Percentiles rank a stretch among this genome's conserved stretches.
phyloP scores from a whole-genome alignment of 2,329 filamentous ascomycete species.

The Dactylonectria macrodidyma region DNA sequence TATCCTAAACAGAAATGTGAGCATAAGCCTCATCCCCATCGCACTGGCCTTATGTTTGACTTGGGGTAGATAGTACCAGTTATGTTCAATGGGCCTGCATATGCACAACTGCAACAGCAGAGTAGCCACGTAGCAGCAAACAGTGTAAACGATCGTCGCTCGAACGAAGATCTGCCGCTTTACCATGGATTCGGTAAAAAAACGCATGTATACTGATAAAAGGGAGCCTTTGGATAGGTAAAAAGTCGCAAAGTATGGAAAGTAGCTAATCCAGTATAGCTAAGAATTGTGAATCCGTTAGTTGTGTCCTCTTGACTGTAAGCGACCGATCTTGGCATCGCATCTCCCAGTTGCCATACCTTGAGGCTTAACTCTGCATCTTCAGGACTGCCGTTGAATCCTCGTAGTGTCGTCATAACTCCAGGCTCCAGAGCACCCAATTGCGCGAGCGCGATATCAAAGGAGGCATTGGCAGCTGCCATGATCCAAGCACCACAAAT shows the following conservation, averaged over 20 bases:
- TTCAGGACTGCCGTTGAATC: not conserved
- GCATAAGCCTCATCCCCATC: not conserved
- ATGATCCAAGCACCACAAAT: slow-evolving; percentile 29
- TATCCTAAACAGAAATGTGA: not conserved
- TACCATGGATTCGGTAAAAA: slow-evolving; percentile 33
- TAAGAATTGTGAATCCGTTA: not conserved
- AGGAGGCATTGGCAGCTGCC: slow-evolving; percentile 19
- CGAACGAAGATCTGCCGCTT: slow-evolving; percentile 32
- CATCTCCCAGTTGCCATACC: not conserved
- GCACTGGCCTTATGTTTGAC: not conserved
- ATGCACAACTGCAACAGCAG: slow-evolving; percentile 16
- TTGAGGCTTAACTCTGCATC: slow-evolving; percentile 3
- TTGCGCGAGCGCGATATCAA: slow-evolving; percentile 24
- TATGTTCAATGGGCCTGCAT: slow-evolving; percentile 27
- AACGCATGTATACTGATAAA: slow-evolving; percentile 26
- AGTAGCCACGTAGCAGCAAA: not conserved
- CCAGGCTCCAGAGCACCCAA: slow-evolving; percentile 30
- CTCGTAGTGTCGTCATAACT: not conserved
- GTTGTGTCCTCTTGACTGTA: not conserved
- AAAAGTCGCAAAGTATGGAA: slow-evolving; percentile 33
- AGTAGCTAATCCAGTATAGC: slow-evolving; percentile 31
- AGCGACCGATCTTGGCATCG: too few relatives aligned
- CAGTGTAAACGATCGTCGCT: slow-evolving; percentile 13
- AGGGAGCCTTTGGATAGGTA: slow-evolving; percentile 37
- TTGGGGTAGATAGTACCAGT: slow-evolving; percentile 14